These are phyloP conservation scores for Vinca major DNA, from an alignment of 305 asterid genomes.

Conservation along the genomic window DNA sequence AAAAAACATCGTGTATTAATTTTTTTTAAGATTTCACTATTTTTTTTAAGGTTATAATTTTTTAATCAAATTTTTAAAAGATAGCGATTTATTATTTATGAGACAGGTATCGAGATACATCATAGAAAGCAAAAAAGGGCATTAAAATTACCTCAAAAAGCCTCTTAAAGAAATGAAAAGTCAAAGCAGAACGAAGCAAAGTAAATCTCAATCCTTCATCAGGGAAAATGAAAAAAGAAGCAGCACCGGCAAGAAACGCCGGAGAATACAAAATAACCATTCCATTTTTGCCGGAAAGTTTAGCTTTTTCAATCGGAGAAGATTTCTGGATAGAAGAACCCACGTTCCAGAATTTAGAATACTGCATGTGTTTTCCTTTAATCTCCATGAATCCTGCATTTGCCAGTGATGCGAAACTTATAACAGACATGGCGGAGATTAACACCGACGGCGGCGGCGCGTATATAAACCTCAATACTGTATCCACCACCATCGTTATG, in stretches of 20 bases:
- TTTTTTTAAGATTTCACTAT: too few species aligned
- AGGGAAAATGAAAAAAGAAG: conserved; percentile 23
- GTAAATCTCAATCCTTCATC: conserved; percentile 19
- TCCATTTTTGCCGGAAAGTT: conserved; percentile 27
- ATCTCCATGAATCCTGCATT: conserved; percentile 46
- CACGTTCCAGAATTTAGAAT: conserved; percentile 40
- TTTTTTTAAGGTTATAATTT: too few species aligned
- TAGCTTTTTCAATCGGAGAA: conserved; percentile 2
- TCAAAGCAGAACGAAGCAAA: conserved; percentile 20
- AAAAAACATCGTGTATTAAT: too few species aligned
- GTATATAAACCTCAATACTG: conserved; percentile 29
- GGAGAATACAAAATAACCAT: conserved; percentile 32
- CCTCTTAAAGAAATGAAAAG: conserved; percentile 39
- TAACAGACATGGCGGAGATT: conserved; percentile 41
- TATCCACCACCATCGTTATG: conserved; percentile 27
- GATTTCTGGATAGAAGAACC: not conserved
- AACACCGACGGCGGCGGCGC: conserved; percentile 52
- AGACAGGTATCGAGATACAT: too few species aligned
- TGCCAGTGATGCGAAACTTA: conserved; percentile 28
- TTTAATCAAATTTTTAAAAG: too few species aligned
- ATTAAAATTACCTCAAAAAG: conserved; percentile 31
- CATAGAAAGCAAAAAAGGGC: too few species aligned
- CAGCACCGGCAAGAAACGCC: conserved; percentile 26
- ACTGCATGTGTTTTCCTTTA: conserved; percentile 48
- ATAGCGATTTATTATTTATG: too few species aligned